Conservation (phyloP, 352 stramenopile genomes). For the Phytophthora melonis region DNA sequence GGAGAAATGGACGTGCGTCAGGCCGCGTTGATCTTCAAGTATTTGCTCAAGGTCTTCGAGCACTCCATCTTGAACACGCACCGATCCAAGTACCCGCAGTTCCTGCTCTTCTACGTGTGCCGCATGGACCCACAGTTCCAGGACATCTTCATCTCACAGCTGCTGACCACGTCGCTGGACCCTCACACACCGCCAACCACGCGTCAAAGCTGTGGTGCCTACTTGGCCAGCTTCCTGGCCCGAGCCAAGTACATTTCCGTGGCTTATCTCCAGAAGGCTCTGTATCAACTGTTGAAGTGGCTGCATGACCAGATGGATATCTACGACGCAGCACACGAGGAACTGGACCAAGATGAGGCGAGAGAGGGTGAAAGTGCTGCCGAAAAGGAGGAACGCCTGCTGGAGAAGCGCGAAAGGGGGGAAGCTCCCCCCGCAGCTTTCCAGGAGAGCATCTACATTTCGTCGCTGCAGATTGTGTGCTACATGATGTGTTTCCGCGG, state of each 20-base stretch:
- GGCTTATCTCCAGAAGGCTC: constrained; percentile 92
- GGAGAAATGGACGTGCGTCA: constrained; percentile 55
- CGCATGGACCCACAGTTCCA: constrained; percentile 80
- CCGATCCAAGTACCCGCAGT: constrained; percentile 94
- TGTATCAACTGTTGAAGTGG: constrained; percentile 95
- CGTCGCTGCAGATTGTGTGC: constrained; percentile 95
- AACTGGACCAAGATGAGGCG: constrained; percentile 17
- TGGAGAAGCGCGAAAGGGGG: constrained; percentile 43
- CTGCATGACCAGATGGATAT: constrained; percentile 95
- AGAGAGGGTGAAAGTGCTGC: constrained; percentile 25
- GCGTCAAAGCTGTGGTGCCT: constrained; percentile 94
- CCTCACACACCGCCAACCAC: constrained; percentile 89
- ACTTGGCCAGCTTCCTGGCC: constrained; percentile 96
- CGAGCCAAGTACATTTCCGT: constrained; percentile 94
- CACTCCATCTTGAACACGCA: constrained; percentile 91
- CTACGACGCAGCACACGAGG: constrained; percentile 64
- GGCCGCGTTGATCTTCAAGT: constrained; percentile 75
- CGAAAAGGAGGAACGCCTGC: constrained; percentile 35
- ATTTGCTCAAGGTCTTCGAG: constrained; percentile 87
- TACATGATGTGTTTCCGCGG: constrained; percentile 98
- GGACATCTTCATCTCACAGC: constrained; percentile 85
- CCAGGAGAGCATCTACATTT: constrained; percentile 83
- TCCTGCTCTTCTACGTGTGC: constrained; percentile 92
- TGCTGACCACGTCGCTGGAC: constrained; percentile 79
- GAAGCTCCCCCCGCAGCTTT: constrained; percentile 38